Conservation (phyloP, 1,284 basidiomycete genomes). For the Sphaerobolus stellatus region DNA sequence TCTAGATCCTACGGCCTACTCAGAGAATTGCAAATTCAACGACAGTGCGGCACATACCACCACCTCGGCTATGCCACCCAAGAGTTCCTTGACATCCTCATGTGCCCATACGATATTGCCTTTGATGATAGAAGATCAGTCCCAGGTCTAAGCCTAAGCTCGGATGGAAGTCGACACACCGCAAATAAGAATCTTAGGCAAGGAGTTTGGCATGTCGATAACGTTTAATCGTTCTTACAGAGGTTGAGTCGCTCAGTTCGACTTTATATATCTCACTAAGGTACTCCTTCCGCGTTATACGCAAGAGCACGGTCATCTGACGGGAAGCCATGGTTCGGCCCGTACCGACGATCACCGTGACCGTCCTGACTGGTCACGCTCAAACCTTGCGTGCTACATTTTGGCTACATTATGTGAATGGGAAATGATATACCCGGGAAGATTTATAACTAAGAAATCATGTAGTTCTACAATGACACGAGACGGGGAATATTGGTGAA, state of each 20-base stretch:
- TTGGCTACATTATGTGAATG: no score
- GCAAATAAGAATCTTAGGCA: conserved; percentile 38
- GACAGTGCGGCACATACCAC: conserved; percentile 55
- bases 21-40: not conserved
- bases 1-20: conserved; percentile 52
- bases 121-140: conserved; percentile 27
- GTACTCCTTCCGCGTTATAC: no score
- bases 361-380: no score
- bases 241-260: not conserved
- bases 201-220: conserved; percentile 19
- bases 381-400: no score
- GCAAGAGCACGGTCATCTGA: no score
- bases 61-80: conserved; percentile 69
- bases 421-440: no score
- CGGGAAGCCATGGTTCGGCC: no score
- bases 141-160: not conserved
- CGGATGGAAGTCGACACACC: conserved; percentile 24
- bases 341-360: no score
- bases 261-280: not conserved
- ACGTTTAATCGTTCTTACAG: no score
- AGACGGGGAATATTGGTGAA: no score
- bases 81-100: conserved; percentile 66
- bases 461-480: no score
- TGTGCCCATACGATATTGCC: conserved; percentile 79
- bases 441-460: no score